Evolutionary conservation across 116 monocot genomes (phyloP).

Genomic region (Zostera marina): DNA sequence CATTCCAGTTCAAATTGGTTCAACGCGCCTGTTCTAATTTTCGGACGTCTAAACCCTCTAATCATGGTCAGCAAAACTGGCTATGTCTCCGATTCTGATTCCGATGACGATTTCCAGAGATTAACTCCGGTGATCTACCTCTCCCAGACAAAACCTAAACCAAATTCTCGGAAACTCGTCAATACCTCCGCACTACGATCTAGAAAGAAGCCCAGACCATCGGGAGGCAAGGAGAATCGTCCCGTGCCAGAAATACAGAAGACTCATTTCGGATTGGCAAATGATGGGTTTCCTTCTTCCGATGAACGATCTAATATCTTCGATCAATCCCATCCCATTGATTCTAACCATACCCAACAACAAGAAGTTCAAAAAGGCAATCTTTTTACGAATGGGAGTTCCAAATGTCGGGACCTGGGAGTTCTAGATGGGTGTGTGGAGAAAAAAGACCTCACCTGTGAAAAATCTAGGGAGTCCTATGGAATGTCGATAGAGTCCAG

Average conservation of each 20-base stretch:
- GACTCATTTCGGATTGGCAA: not conserved
- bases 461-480: constrained; percentile 9
- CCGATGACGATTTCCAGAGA: constrained; percentile 80
- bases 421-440: not conserved
- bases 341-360: not conserved
- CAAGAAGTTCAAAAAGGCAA: not conserved
- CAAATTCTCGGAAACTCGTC: constrained; percentile 16
- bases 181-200: constrained; percentile 14
- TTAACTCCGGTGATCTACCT: constrained; percentile 22
- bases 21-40: not conserved
- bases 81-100: constrained; percentile 9
- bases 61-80: not conserved
- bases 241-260: not conserved
- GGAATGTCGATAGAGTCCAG: constrained; percentile 39
- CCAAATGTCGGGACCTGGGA: not conserved
- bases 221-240: constrained; percentile 49
- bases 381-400: not conserved
- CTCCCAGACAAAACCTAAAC: constrained; percentile 12
- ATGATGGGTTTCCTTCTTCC: not conserved
- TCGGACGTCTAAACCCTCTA: not conserved
- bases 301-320: not conserved
- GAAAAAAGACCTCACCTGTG: not conserved
- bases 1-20: too few relatives aligned
- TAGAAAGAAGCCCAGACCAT: constrained; percentile 30
- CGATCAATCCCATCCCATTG: not conserved